phyloP scores from a whole-genome alignment of 768 basidiomycete genomes.

The Termitomyces sp. region DNA sequence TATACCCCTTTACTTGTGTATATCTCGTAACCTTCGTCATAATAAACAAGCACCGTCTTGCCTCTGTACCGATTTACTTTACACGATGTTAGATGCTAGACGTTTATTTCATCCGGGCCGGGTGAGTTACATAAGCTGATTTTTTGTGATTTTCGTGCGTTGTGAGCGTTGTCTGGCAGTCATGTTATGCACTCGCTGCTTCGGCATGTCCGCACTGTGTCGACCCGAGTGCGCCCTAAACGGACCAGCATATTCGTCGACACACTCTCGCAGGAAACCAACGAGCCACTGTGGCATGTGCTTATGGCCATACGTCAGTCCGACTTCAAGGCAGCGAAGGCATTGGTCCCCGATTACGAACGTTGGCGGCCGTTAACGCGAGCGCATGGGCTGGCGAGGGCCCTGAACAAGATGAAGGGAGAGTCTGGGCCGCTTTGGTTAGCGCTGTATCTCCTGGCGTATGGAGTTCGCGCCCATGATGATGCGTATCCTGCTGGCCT shows the following conservation, averaged over 20 bases:
- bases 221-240: slow-evolving; percentile 15
- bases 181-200: slow-evolving; percentile 8
- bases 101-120: not conserved
- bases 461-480: slow-evolving; percentile 39
- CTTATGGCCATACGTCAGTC: slow-evolving; percentile 29
- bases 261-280: slow-evolving; percentile 27
- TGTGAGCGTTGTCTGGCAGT: not conserved
- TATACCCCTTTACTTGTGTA: too few species aligned
- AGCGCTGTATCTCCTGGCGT: slow-evolving; percentile 43
- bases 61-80: too few species aligned
- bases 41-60: too few species aligned
- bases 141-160: not conserved
- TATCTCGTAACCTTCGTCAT: not conserved
- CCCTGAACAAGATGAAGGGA: not conserved
- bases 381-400: not conserved
- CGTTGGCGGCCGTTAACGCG: slow-evolving; percentile 34
- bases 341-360: slow-evolving; percentile 32
- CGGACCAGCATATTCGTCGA: slow-evolving; percentile 30
- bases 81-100: too few species aligned
- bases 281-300: slow-evolving; percentile 39
- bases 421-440: slow-evolving; percentile 48
- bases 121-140: not conserved
- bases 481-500: slow-evolving; percentile 43
- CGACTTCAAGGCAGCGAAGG: slow-evolving; percentile 24
- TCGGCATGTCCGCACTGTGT: slow-evolving; percentile 12